A percentile compares a stretch with the other conserved stretches of the same genome.
These are phyloP conservation scores for Saccharomycopsis sp. DNA, from an alignment of 805 yeast species.

Conservation along the genomic window DNA sequence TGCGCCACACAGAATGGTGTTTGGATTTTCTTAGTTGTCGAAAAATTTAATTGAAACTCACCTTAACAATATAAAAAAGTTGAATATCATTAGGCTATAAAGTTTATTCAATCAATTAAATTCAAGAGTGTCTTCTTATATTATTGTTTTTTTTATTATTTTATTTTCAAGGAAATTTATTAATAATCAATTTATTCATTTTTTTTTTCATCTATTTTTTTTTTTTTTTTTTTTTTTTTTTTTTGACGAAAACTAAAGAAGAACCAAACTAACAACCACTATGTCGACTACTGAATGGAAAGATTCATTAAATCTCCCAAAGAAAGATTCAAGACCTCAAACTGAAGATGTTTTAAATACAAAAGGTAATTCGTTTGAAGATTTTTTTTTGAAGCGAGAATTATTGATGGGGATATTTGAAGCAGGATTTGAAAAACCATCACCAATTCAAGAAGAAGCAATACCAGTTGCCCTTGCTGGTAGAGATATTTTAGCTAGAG, in stretches of 20 bases:
- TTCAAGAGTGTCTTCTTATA: no score
- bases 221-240: no score
- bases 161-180: no score
- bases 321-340: conserved; percentile 87
- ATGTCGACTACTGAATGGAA: conserved; percentile 52
- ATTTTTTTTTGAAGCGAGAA: conserved; percentile 85
- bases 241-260: background rate
- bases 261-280: background rate
- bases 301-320: conserved; percentile 62
- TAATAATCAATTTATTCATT: no score
- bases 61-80: no score
- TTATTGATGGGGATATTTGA: conserved; percentile 97
- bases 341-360: conserved; percentile 93
- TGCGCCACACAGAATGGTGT: no score
- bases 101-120: no score
- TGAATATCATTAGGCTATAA: no score
- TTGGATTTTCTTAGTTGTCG: no score
- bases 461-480: conserved; percentile 95
- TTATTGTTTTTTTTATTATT: no score
- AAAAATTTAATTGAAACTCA: no score
- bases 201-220: no score
- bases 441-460: conserved; percentile 96
- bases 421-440: conserved; percentile 97
- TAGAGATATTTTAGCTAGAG: conserved; percentile 93
- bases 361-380: conserved; percentile 87